Evolutionary conservation across 441 rosid genomes (phyloP).

Genomic region (Pelargonium cotyledonis): DNA sequence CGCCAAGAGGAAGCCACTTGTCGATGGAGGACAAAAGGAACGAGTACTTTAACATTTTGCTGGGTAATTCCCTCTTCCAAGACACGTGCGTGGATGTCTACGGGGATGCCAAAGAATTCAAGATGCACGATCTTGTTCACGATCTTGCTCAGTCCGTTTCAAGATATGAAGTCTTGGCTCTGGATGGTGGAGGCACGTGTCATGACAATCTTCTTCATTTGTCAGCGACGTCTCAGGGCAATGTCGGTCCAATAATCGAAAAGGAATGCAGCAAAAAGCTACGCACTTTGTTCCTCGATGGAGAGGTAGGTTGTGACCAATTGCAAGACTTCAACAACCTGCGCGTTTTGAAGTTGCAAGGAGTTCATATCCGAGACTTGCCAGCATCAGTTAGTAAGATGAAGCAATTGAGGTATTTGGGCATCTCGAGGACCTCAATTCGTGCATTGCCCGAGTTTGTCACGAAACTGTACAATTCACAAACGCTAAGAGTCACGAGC

Average conservation of each 20-base stretch:
- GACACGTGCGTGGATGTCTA: not conserved
- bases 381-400: conserved; percentile 7
- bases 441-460: not conserved
- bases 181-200: not conserved
- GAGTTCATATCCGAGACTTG: not conserved
- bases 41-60: not conserved
- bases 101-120: not conserved
- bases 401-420: conserved; percentile 18
- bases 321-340: not conserved
- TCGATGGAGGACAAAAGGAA: conserved; percentile 8
- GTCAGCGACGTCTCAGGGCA: not conserved
- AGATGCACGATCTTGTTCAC: conserved; percentile 17
- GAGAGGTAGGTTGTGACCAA: not conserved
- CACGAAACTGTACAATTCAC: not conserved
- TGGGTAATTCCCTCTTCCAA: conserved; percentile 10
- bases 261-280: not conserved
- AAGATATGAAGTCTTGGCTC: not conserved
- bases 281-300: not conserved
- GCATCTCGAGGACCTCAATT: conserved; percentile 1
- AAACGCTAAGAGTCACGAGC: not conserved
- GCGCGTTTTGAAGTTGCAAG: conserved; percentile 1
- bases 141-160: conserved; percentile 6
- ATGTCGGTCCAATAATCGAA: not conserved
- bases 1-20: not conserved
- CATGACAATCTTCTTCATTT: not conserved